Conservation (phyloP, 2,329 filamentous ascomycete species). For the Pestalotiopsis fici region DNA sequence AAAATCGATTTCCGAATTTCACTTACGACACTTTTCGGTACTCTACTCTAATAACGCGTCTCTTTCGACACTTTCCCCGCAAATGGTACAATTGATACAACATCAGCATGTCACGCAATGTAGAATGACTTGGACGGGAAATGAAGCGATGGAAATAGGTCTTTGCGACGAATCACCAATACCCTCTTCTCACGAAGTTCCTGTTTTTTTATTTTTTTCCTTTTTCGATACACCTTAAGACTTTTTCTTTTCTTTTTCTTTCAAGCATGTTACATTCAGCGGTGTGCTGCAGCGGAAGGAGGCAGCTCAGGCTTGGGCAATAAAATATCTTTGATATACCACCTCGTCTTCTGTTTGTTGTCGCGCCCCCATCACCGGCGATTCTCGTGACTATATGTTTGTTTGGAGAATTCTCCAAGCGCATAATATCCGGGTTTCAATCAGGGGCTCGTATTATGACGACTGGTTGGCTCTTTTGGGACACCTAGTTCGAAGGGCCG, state of each 20-base stretch:
- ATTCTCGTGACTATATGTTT: neutral
- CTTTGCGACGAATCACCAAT: constrained; percentile 1
- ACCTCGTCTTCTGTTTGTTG: neutral
- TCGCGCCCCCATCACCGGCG: too few relatives aligned
- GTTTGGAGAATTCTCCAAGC: neutral
- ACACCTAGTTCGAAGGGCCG: neutral
- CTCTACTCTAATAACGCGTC: neutral
- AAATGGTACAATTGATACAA: neutral
- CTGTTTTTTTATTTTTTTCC: neutral
- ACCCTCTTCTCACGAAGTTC: constrained; percentile 2
- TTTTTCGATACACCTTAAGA: neutral
- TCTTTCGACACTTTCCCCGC: neutral
- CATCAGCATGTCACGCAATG: constrained; percentile 1
- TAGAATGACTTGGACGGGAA: constrained; percentile 5
- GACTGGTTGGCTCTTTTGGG: neutral
- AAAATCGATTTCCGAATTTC: neutral
- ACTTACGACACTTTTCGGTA: neutral
- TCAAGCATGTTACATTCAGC: neutral
- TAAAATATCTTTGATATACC: constrained; percentile 1
- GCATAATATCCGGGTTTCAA: neutral
- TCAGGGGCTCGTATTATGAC: neutral
- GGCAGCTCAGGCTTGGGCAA: neutral
- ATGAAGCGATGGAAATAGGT: constrained; percentile 3
- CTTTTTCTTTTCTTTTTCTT: neutral
- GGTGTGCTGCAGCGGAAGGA: neutral